Evolutionary conservation across 768 basidiomycete species (phyloP), one percentile per base, ranked within the genome.

Genomic region (Auricularia sp.): DNA sequence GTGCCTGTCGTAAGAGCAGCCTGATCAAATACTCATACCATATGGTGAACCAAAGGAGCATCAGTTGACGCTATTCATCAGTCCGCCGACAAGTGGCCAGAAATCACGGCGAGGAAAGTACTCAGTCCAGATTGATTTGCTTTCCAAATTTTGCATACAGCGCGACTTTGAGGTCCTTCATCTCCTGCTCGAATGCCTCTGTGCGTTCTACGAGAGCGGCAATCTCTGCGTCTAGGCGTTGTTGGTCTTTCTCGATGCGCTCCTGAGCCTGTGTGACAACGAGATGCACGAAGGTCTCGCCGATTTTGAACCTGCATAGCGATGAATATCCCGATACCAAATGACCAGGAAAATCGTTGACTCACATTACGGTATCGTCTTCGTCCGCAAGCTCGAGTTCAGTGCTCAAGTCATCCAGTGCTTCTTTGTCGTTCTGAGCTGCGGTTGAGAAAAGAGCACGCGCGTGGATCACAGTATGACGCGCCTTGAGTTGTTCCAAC

Each of bases 331-430:
- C 11, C 18, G 56, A 7, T 16, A 42, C 1, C 39, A 7, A 42
- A 8, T 14, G 13, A 42, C 35, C 7, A 66, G 39, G 44, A 14
- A 56, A 34, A 2, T 62, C 45, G 61, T 36, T 51, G 14, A 74
- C 89, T 65, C 69, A 94, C 90, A 94, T 71, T 3, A 97, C 85
- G 0, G 80, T 79, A 64, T 90, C 83, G 65, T 91, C 88, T 69
- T 95, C 93, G 67, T 96, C 93, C 1, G 87, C 85, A 10, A 98
- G 84, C 72, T 96, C 94, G 29, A 98, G 82, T 71, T 97, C 95
- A 56, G 83, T 89, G 1, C 85, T 77, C 36, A 97, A 82, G 73
- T 98, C 95, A 66, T 96, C 93, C 14, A 96, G 83, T 2, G 93
- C 89, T 70, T 97, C 95, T 76, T 95, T 95, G 77, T 96, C 94